Percentiles rank a stretch among this genome's conserved stretches.
Conservation (phyloP, 208 protist species). For the Angomonas ambiguus region DNA sequence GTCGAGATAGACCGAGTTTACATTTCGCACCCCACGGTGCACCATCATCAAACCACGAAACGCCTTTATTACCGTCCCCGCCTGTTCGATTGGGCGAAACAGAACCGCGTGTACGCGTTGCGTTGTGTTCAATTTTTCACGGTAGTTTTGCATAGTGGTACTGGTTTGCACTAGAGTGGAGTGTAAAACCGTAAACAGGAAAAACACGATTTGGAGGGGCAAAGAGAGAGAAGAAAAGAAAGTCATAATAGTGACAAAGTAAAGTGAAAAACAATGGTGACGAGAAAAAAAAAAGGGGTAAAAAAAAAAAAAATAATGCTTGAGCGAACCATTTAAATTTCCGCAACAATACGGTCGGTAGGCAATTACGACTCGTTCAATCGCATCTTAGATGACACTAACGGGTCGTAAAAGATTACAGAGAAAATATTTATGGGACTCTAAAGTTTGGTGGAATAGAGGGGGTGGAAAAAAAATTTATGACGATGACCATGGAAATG, state of each 20-base stretch:
- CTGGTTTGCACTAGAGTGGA: not conserved
- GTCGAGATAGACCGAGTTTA: constrained; percentile 24
- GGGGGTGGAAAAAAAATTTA: no score
- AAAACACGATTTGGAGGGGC: constrained; percentile 11
- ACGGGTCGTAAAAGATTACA: no score
- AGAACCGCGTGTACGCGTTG: constrained; percentile 33
- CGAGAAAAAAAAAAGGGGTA: no score
- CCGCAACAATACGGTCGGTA: no score
- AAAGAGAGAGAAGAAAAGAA: constrained; percentile 13
- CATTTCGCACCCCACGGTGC: constrained; percentile 60
- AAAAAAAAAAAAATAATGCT: no score
- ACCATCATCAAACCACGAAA: constrained; percentile 50
- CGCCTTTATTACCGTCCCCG: constrained; percentile 39
- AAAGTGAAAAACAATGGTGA: no score
- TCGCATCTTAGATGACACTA: no score
- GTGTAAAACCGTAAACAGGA: not conserved
- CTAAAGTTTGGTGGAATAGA: no score
- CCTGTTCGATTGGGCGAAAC: constrained; percentile 27
- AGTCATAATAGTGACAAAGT: constrained; percentile 14
- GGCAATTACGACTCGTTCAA: no score
- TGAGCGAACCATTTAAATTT: no score
- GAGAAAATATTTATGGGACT: no score
- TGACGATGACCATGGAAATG: no score
- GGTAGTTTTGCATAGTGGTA: constrained; percentile 9
- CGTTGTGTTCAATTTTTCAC: constrained; percentile 21